Base-by-base conservation (phyloP, 805 yeast genomes). In the Kodamaea sagamina region DNA sequence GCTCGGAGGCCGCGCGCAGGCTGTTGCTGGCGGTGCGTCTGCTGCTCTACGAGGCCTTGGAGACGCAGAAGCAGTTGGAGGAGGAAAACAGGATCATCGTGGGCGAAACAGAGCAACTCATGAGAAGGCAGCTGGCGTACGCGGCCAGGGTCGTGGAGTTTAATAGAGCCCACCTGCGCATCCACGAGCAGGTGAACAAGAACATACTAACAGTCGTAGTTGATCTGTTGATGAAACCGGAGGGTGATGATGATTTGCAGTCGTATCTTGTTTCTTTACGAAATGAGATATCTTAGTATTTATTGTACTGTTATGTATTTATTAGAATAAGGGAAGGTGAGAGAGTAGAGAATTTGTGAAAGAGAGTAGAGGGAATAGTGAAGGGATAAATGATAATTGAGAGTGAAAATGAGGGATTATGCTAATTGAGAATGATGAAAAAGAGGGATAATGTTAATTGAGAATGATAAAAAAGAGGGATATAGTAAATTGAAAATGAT, bases 81-180 rank as follows among this genome's bases (percentile, higher is more conserved):
- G 29, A 38, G 32, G 41, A 38, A 32, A 38, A 29, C 28, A 21
- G 28, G 13, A 13, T 6, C 6, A 38, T 38, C 8, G 31, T 38
- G 4, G 13, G 22, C 5, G 41, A 28, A 24, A 31, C 41, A 19
- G 46, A 42, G 22, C 37, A 36, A 11, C 28, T 46, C 24, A 42
- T 46, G 13, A 21, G 32, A 16, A 28, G 36, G 25, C 48, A 42
- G 9, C 40, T 35, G 34, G 41, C 31, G 11, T 42, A 31, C 28
- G 26, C 28, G 16, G 32, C 38, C 15, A 28, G 37, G 21, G 40
- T 42, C 12, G 10, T 29, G 16, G 43, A 42, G 28, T 36, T 32
- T 37, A 41, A 28, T 13, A 37, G 29, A 29, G 34, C 34, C 9
- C 34, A 29, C 34, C 34, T 29, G 34, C 34, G 34, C 15, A 29